phyloP scores from a whole-genome alignment of 805 yeast genomes.

The Pichia kluyveri region DNA sequence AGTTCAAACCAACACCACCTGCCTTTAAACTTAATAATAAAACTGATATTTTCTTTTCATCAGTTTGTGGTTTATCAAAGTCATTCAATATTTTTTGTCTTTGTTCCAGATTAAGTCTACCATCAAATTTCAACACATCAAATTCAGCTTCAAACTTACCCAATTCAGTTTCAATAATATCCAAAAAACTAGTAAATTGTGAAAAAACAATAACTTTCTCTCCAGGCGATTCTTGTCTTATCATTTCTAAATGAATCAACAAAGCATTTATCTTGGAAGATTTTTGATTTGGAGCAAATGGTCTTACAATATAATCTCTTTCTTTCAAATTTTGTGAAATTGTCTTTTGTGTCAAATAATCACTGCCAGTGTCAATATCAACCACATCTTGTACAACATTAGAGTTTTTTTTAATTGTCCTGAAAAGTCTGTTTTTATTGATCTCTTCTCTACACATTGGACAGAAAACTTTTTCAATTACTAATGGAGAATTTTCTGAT shows the following conservation, averaged over 20 bases:
- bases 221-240: slow-evolving; percentile 48
- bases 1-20: slow-evolving; percentile 88
- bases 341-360: slow-evolving; percentile 4
- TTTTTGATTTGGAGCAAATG: slow-evolving; percentile 41
- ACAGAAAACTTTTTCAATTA: slow-evolving; percentile 42
- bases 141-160: slow-evolving; percentile 36
- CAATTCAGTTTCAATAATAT: slow-evolving; percentile 60
- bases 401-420: slow-evolving; percentile 21
- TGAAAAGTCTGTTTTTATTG: slow-evolving; percentile 39
- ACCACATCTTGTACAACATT: background rate
- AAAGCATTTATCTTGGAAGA: slow-evolving; percentile 73
- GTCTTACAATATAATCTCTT: slow-evolving; percentile 25
- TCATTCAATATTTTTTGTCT: slow-evolving; percentile 51
- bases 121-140: slow-evolving; percentile 67
- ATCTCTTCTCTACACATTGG: slow-evolving; percentile 66
- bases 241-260: slow-evolving; percentile 43
- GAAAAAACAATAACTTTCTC: slow-evolving; percentile 84
- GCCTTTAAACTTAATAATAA: slow-evolving; percentile 74
- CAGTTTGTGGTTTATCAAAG: slow-evolving; percentile 30
- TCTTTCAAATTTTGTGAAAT: background rate
- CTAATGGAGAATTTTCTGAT: background rate
- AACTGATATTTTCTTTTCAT: slow-evolving; percentile 30
- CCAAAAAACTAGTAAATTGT: slow-evolving; percentile 78
- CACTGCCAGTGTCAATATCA: slow-evolving; percentile 1
- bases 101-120: slow-evolving; percentile 58